A percentile compares a stretch with the other conserved stretches of the same genome.
Evolutionary conservation across 2,329 filamentous ascomycete species (phyloP).

Genomic region (Xylogone sp.): DNA sequence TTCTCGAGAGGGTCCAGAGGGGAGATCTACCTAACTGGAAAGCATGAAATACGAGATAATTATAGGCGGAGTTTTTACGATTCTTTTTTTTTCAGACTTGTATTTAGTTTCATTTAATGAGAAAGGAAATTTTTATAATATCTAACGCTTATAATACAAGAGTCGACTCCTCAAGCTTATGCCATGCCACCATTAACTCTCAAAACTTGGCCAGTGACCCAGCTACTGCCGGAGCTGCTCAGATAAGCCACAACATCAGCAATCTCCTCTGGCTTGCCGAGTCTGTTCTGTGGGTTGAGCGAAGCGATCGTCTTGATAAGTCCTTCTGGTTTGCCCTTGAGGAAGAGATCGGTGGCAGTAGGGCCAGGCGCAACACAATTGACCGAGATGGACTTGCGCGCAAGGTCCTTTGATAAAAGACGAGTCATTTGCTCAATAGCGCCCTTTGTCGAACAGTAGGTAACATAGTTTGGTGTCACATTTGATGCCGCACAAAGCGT

Average conservation of each 20-base stretch:
- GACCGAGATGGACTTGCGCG: conserved; percentile 41
- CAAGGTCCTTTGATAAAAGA: conserved; percentile 47
- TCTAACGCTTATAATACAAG: no score
- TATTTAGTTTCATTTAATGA: no score
- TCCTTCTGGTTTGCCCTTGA: conserved; percentile 35
- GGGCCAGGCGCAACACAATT: conserved; percentile 50
- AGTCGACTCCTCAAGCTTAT: conserved; percentile 4
- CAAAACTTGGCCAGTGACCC: conserved; percentile 23
- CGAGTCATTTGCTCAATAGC: conserved; percentile 51
- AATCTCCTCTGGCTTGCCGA: conserved; percentile 45
- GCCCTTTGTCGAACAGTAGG: conserved; percentile 47
- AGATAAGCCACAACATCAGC: conserved; percentile 40
- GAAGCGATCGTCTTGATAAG: conserved; percentile 35
- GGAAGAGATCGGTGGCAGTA: conserved; percentile 47
- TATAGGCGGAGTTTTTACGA: no score
- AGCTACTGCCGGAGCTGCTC: conserved; percentile 10
- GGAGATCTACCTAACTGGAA: no score
- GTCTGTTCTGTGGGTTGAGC: conserved; percentile 38
- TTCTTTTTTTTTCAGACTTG: no score
- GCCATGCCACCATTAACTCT: conserved; percentile 24
- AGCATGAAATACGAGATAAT: no score
- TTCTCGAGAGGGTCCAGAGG: no score
- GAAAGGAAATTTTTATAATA: no score
- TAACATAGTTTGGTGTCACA: conserved; percentile 38
- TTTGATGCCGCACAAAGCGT: conserved; percentile 31